phyloP scores from a whole-genome alignment of 768 basidiomycete species.

The Gelatoporia subvermispora region DNA sequence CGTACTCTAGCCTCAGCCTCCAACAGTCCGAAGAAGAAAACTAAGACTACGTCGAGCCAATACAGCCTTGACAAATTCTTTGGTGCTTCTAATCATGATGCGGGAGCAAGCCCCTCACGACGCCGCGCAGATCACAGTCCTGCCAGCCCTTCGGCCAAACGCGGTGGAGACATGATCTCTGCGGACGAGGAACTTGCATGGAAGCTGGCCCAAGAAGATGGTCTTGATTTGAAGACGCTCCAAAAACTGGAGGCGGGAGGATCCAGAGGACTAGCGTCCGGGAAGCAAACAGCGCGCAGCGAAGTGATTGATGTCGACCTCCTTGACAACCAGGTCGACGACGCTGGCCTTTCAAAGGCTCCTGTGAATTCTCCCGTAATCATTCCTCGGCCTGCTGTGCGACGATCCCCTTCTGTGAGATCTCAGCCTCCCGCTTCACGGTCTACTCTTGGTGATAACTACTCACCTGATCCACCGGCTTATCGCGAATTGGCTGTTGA shows the following conservation, averaged over 20 bases:
- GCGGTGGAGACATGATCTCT: background rate
- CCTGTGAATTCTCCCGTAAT: background rate
- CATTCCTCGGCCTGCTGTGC: constrained; percentile 1
- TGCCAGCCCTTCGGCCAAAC: background rate
- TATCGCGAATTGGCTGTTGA: constrained; percentile 42
- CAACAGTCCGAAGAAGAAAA: constrained; percentile 13
- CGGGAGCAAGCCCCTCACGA: too few relatives aligned
- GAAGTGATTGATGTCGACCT: constrained; percentile 32
- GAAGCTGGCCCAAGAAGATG: constrained; percentile 19
- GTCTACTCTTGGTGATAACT: constrained; percentile 3
- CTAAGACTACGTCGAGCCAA: constrained; percentile 12
- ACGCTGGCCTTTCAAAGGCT: background rate
- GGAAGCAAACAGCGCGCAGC: background rate
- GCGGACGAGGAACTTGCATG: constrained; percentile 18
- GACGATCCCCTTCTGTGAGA: background rate
- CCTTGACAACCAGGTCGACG: constrained; percentile 19
- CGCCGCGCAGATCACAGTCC: background rate
- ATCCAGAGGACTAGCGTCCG: background rate
- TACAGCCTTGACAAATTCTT: constrained; percentile 19
- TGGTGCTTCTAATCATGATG: constrained; percentile 5
- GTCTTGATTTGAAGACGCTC: constrained; percentile 17
- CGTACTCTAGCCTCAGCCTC: constrained; percentile 9
- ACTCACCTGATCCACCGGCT: constrained; percentile 4
- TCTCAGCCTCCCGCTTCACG: background rate
- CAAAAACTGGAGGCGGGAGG: constrained; percentile 11